phyloP scores from a whole-genome alignment of 2,329 filamentous ascomycete species.

The Clarireedia sp. region DNA sequence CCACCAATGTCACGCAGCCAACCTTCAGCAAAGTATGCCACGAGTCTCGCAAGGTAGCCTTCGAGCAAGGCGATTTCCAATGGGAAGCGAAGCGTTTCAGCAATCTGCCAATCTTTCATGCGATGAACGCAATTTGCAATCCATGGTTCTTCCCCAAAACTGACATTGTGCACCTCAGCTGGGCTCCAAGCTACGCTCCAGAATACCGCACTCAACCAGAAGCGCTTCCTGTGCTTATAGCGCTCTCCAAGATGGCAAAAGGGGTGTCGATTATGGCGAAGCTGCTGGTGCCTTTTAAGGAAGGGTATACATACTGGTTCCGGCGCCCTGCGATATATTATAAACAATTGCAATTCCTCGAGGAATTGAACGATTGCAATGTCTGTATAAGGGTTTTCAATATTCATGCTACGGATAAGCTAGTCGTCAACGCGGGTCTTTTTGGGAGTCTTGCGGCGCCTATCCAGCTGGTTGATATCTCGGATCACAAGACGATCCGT shows the following conservation, averaged over 20 bases:
- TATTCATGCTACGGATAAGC: not conserved
- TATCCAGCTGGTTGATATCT: not conserved
- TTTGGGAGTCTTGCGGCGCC: not conserved
- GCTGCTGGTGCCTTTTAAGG: not conserved
- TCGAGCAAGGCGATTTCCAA: not conserved
- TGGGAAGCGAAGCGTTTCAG: not conserved
- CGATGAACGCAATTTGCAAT: not conserved
- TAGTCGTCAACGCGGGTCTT: not conserved
- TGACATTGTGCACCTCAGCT: not conserved
- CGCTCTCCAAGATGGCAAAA: not conserved
- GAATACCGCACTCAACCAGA: no score
- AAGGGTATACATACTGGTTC: not conserved
- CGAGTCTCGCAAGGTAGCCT: not conserved
- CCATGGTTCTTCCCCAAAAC: not conserved
- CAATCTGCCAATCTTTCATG: not conserved
- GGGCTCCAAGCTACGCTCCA: not conserved
- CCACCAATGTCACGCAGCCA: not conserved
- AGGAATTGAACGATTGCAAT: not conserved
- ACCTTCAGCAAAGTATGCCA: not conserved
- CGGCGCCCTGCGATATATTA: not conserved
- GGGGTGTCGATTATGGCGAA: not conserved
- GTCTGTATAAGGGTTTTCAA: not conserved
- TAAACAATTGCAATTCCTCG: not conserved
- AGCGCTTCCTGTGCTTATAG: not conserved
- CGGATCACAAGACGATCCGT: not conserved